Evolutionary conservation across 345 rosid species (phyloP), one percentile per base, ranked within the genome.

Genomic region (Triadica sebifera): DNA sequence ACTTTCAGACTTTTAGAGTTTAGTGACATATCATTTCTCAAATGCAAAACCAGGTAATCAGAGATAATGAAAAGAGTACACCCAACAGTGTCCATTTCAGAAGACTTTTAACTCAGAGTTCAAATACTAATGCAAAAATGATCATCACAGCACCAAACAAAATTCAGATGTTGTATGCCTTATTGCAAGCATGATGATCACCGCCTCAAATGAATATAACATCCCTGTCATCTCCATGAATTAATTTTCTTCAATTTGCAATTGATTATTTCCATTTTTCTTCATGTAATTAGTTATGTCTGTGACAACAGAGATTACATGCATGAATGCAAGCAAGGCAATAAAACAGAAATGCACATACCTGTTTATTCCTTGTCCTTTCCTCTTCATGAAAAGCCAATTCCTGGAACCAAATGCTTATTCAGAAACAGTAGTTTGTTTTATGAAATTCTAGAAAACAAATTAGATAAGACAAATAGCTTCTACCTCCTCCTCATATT

Each of bases 361-460:
- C 98, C 98, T 89, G 97, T 81, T 90, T 90, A 71, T 89, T 94
- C 71, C 94, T 93, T 75, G 86, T 88, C 79, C 84, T 82, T 50
- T 94, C 98, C 75, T 92, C 98, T 81, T 88, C 93, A 79, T 81
- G 91, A 82, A 92, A 90, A 74, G 89, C 89, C 87, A 88, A 73
- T 73, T 94, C 97, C 97, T 94, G 84, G 77, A 70, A 62, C 68
- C 65, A 80, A 67, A 68, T 63, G 77, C 20, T 70, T 29, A 52
- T 22, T 67, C 73, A 72, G 56, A 62, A 59, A 19, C 73, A 79
- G 71, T 51, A 9, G 25, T 25, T 61, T n/a, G 64, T 66, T 12
- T 51, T 71, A 43, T 29, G 71, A 78, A 41, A 47, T 41, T 61
- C 53, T 53, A 53, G 25, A 61, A 71, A 73, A 58, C 53, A 78